Base-by-base conservation (phyloP, 495 filamentous ascomycete genomes). In the Glutinoglossum americanum region DNA sequence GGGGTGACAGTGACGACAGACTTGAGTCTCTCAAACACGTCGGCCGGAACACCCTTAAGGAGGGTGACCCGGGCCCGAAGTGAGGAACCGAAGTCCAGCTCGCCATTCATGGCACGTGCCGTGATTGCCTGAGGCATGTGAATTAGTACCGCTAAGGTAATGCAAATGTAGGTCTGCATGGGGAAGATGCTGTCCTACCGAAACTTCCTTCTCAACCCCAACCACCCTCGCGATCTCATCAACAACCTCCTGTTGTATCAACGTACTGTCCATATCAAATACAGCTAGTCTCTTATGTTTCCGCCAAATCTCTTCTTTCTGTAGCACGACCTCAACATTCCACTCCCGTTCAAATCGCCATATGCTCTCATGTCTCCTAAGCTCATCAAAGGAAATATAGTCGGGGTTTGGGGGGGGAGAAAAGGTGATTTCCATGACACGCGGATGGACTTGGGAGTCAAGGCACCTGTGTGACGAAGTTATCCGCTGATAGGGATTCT, bases 231-330 rank as follows among this genome's bases (percentile, higher is more conserved):
- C 92, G 57, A 98, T 82, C 64, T 96, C 81, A 63, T 98, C 92
- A 64, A 98, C 94, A 25, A 94, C 87, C 72, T 98, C 92, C 65
- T 98, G 87, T 58, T 89, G 79, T 62, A 98, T 96, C 57, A 98
- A 74, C 0, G 92, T 98, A 60, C 83, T 88, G 68, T 98, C 92
- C 92, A 98, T 98, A 65, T 98, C 92, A 63, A 98, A 98, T 27
- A 94, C 81, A 1, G 85, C 89, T 5, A 98, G 71, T 1, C 85
- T 80, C 65, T 87, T 84, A 65, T 89, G 76, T 25, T 79, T 75
- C 45, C 83, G 77, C 72, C 81, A 87, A n/a, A 86, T 72, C 32
- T 73, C 77, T 60, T 89, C 83, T 49, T 64, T 62, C 66, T 88
- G 82, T 54, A 93, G 71, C 10, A 83, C 78, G 10, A 87, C 80